These are phyloP conservation scores for Biscogniauxia marginata DNA, from an alignment of 2,329 filamentous ascomycete genomes.

Conservation along the genomic window DNA sequence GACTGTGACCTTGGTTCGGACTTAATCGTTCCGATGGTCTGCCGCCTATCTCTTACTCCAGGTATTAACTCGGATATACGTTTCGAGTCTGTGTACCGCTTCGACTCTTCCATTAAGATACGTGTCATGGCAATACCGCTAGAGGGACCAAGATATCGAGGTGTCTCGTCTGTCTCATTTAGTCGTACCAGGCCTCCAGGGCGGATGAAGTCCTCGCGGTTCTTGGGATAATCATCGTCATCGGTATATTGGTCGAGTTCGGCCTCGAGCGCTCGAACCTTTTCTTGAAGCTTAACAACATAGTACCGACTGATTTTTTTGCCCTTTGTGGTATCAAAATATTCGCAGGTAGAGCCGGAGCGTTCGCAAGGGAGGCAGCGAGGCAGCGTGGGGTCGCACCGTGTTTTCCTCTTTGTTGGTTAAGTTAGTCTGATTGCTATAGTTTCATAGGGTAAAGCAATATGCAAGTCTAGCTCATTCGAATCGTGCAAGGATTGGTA, in stretches of 20 bases:
- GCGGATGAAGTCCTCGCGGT: conserved; percentile 81
- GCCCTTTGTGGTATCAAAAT: conserved; percentile 86
- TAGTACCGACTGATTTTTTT: conserved; percentile 86
- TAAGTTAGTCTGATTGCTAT: not conserved
- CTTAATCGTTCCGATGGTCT: conserved; percentile 16
- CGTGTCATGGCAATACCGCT: conserved; percentile 95
- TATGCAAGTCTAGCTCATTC: too few relatives aligned
- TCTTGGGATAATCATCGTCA: conserved; percentile 69
- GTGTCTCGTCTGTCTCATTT: conserved; percentile 78
- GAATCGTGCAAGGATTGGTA: conserved; percentile 13
- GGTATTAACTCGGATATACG: conserved; percentile 91
- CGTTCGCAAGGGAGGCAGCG: conserved; percentile 91
- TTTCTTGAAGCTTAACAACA: conserved; percentile 87
- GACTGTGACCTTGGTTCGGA: conserved; percentile 61
- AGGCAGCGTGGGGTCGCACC: conserved; percentile 90
- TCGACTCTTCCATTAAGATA: conserved; percentile 93
- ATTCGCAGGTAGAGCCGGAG: conserved; percentile 88
- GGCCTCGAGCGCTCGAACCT: conserved; percentile 76
- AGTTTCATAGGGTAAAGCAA: conserved; percentile 1
- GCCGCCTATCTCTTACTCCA: conserved; percentile 60
- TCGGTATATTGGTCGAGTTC: conserved; percentile 78
- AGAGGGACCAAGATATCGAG: conserved; percentile 87
- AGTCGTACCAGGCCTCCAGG: conserved; percentile 83
- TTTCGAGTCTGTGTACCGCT: conserved; percentile 86
- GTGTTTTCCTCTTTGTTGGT: conserved; percentile 74